Percentiles rank a stretch among this genome's conserved stretches.
phyloP scores from a whole-genome alignment of 345 rosid species.

The Citrus glauca region DNA sequence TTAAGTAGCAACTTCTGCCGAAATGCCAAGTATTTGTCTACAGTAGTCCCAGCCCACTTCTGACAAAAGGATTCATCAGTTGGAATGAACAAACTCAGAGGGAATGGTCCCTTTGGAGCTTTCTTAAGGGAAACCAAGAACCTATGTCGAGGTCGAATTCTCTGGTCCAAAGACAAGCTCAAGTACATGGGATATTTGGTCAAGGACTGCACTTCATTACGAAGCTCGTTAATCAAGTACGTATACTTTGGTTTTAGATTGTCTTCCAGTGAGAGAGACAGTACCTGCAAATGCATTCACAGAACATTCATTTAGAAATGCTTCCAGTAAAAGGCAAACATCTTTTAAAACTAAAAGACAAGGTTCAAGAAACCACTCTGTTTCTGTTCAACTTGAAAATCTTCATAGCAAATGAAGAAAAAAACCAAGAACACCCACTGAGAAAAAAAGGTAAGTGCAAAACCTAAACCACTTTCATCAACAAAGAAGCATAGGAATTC shows the following conservation, averaged over 20 bases:
- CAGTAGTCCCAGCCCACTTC: conserved; percentile 87
- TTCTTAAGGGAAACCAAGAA: conserved; percentile 88
- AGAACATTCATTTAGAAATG: conserved; percentile 2
- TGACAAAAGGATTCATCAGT: conserved; percentile 82
- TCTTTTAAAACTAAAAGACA: not conserved
- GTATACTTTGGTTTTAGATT: conserved; percentile 87
- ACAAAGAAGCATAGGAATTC: not conserved
- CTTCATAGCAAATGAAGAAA: not conserved
- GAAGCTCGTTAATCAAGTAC: conserved; percentile 86
- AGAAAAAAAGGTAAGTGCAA: not conserved
- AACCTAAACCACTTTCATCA: not conserved
- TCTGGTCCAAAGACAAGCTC: conserved; percentile 86
- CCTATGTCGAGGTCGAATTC: conserved; percentile 91
- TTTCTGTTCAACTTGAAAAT: not conserved
- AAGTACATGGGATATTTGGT: conserved; percentile 83
- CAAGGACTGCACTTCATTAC: conserved; percentile 69
- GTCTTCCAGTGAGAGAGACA: conserved; percentile 87
- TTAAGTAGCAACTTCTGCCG: conserved; percentile 68
- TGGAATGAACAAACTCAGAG: conserved; percentile 77
- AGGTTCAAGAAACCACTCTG: not conserved
- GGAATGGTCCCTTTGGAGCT: conserved; percentile 95
- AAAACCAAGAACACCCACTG: not conserved
- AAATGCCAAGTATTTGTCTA: conserved; percentile 78
- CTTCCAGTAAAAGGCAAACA: not conserved
- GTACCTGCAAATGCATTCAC: conserved; percentile 47